These are phyloP conservation scores for Botrytis fragariae DNA, from an alignment of 2,329 filamentous ascomycete species.

Conservation along the genomic window DNA sequence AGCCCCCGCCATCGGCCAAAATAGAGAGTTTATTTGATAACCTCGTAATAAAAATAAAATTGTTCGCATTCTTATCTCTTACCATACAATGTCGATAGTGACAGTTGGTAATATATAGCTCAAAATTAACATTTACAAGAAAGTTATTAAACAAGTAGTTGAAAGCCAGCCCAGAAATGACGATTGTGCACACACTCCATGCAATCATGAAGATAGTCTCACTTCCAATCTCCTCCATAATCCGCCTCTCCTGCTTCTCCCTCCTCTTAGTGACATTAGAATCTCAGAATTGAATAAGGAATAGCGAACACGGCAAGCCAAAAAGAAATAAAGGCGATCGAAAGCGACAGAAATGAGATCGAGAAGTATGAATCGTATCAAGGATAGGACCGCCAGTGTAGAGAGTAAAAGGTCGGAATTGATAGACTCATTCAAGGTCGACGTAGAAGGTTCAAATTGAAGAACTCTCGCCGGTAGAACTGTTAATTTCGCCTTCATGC, in stretches of 20 bases:
- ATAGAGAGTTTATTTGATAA: not conserved
- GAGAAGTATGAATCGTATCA: constrained; percentile 23
- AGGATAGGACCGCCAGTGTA: constrained; percentile 10
- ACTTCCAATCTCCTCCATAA: constrained; percentile 3
- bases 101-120: not conserved
- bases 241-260: not conserved
- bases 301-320: constrained; percentile 5
- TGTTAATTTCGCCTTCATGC: not conserved
- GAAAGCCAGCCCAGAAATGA: not conserved
- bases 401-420: constrained; percentile 20
- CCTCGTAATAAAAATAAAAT: not conserved
- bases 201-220: not conserved
- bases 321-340: not conserved
- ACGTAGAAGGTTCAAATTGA: not conserved
- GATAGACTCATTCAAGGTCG: constrained; percentile 5
- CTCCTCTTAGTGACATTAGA: constrained; percentile 19
- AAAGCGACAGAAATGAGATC: constrained; percentile 24
- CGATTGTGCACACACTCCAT: not conserved
- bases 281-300: constrained; percentile 23
- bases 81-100: not conserved
- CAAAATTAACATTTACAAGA: not conserved
- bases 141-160: not conserved
- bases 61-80: constrained; percentile 4
- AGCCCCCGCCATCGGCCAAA: not conserved
- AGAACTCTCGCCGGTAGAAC: not conserved